Percentiles rank a stretch among this genome's conserved stretches.
Conservation (phyloP, 2,329 filamentous ascomycete species). For the Magnaporthiopsis rhizophila region DNA sequence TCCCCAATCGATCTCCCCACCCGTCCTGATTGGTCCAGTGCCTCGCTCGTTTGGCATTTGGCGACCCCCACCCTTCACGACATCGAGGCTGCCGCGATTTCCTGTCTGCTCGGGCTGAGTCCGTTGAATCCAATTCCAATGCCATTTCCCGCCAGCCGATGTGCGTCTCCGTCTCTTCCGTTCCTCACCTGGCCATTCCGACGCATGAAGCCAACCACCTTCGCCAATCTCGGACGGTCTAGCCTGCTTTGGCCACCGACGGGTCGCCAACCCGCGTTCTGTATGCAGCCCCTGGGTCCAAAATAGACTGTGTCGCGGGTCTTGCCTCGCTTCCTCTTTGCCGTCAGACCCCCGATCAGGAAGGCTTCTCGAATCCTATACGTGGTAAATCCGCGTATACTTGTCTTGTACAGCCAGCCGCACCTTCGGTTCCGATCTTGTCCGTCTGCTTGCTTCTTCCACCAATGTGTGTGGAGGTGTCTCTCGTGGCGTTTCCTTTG, state of each 20-base stretch:
- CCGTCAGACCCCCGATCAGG: background rate
- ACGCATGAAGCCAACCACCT: no score
- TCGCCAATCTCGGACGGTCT: no score
- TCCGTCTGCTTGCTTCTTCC: background rate
- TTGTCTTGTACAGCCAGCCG: no score
- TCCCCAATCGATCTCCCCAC: background rate
- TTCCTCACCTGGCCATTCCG: no score
- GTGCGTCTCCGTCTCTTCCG: no score
- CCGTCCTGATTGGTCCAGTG: background rate
- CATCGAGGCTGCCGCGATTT: background rate
- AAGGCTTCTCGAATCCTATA: background rate
- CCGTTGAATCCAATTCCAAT: background rate
- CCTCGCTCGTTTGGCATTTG: background rate
- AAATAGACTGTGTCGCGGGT: no score
- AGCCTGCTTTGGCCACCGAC: background rate
- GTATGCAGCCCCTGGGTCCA: background rate
- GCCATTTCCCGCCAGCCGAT: no score
- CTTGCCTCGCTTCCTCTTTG: no score
- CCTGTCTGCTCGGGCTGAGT: background rate
- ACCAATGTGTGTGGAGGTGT: no score
- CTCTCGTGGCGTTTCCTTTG: background rate
- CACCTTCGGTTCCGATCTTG: no score
- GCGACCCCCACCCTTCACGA: background rate
- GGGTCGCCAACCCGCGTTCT: background rate
- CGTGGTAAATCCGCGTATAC: background rate